Evolutionary conservation across 176 grass and related monocot genomes (phyloP).

Genomic region (Triticum turgidum): DNA sequence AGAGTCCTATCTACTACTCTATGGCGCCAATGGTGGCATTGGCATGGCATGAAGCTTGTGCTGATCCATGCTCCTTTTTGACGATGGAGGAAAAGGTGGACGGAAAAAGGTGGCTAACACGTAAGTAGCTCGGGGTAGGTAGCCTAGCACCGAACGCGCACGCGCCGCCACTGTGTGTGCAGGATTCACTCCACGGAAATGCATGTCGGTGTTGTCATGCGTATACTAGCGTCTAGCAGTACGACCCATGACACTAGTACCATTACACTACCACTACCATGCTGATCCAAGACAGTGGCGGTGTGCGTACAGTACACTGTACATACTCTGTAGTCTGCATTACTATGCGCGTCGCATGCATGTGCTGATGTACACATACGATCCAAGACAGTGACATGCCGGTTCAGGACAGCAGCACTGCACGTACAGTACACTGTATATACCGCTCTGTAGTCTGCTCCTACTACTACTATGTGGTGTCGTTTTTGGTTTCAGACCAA

Average conservation of each 20-base stretch:
- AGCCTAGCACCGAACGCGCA: slow-evolving; percentile 27
- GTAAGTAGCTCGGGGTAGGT: not conserved
- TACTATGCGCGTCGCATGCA: no score
- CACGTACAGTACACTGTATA: no score
- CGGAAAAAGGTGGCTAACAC: not conserved
- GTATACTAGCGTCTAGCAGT: not conserved
- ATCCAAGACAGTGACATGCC: no score
- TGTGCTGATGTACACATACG: no score
- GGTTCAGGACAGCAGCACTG: no score
- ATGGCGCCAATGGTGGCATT: not conserved
- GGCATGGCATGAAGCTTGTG: no score
- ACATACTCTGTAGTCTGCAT: not conserved
- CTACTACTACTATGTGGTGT: no score
- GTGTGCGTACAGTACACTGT: not conserved
- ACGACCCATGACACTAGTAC: not conserved
- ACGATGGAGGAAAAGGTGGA: not conserved
- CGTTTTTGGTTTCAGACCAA: not conserved
- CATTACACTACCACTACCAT: not conserved
- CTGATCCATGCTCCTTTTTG: not conserved
- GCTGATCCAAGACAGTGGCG: not conserved
- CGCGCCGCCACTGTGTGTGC: slow-evolving; percentile 35
- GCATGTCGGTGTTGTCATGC: not conserved
- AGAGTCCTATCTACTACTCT: no score
- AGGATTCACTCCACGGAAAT: not conserved
- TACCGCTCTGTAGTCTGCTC: no score